phyloP scores from a whole-genome alignment of 768 basidiomycete genomes.

The Basidioascus undulatus region DNA sequence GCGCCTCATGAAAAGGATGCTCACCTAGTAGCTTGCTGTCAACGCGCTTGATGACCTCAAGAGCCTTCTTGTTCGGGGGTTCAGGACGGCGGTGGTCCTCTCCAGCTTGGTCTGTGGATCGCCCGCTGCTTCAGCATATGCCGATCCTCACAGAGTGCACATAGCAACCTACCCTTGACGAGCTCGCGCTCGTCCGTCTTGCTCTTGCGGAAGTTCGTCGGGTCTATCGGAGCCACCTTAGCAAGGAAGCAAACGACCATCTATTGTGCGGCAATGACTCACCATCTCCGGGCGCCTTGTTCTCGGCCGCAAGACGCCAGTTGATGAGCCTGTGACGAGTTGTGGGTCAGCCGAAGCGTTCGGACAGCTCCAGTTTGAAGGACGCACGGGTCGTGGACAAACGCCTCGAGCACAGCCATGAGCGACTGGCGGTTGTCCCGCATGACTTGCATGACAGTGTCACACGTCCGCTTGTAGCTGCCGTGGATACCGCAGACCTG shows the following conservation, averaged over 20 bases:
- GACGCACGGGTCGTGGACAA: conserved; percentile 99
- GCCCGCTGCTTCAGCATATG: conserved; percentile 22
- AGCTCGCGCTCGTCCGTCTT: conserved; percentile 29
- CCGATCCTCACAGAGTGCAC: background rate
- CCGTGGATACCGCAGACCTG: conserved; percentile 96
- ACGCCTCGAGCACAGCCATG: conserved; percentile 95
- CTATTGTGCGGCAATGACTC: too few relatives aligned
- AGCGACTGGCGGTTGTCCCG: conserved; percentile 96
- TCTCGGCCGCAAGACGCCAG: conserved; percentile 38
- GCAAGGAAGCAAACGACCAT: too few relatives aligned
- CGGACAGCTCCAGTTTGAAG: too few relatives aligned
- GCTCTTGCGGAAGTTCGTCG: conserved; percentile 4
- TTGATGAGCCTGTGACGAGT: too few relatives aligned
- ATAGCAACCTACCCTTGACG: conserved; percentile 40
- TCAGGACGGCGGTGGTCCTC: too few relatives aligned
- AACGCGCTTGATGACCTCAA: conserved; percentile 82
- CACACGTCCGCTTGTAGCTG: conserved; percentile 73
- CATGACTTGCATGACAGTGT: conserved; percentile 90
- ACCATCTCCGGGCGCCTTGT: background rate
- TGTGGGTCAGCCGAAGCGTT: too few relatives aligned
- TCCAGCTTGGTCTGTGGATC: conserved; percentile 33
- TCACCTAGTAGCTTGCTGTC: conserved; percentile 79
- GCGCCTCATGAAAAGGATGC: conserved; percentile 8
- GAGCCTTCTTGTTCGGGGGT: conserved; percentile 74
- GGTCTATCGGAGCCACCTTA: background rate